Percentiles rank a stretch among this genome's conserved stretches.
Conservation (phyloP, 257 asterid genomes). For the Nicotiana sylvestris region DNA sequence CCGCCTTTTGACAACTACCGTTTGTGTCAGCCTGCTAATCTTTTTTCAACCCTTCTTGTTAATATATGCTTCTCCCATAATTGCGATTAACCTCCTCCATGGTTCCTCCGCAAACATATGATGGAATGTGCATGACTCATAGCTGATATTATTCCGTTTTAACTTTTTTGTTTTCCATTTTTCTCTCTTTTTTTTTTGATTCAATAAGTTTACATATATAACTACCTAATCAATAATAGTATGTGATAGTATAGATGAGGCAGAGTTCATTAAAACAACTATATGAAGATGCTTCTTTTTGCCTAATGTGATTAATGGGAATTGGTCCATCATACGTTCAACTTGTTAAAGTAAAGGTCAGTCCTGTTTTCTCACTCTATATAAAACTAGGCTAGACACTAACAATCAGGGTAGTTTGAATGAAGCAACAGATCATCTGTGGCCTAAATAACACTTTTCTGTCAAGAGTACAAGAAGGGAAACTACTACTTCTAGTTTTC, state of each 20-base stretch:
- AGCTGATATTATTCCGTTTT: too few species aligned
- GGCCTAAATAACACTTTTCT: not conserved
- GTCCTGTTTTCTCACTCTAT: not conserved
- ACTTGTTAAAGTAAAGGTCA: not conserved
- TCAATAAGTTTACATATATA: too few species aligned
- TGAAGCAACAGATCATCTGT: not conserved
- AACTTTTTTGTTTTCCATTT: too few species aligned
- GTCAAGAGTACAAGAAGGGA: not conserved
- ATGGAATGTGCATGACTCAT: too few species aligned
- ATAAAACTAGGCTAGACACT: not conserved
- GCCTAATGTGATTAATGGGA: not conserved
- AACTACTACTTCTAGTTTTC: not conserved
- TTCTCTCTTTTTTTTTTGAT: too few species aligned
- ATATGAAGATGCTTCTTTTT: not conserved
- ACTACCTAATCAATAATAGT: not conserved
- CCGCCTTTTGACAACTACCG: too few species aligned
- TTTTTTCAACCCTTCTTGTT: too few species aligned
- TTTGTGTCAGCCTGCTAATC: too few species aligned
- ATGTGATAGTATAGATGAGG: not conserved
- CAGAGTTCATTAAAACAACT: not conserved
- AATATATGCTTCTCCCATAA: too few species aligned
- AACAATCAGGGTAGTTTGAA: not conserved
- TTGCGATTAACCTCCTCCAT: too few species aligned
- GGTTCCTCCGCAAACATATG: too few species aligned
- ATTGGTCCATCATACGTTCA: not conserved